Evolutionary conservation across 306 rosid species (phyloP).

Genomic region (Gleditsia sinensis): DNA sequence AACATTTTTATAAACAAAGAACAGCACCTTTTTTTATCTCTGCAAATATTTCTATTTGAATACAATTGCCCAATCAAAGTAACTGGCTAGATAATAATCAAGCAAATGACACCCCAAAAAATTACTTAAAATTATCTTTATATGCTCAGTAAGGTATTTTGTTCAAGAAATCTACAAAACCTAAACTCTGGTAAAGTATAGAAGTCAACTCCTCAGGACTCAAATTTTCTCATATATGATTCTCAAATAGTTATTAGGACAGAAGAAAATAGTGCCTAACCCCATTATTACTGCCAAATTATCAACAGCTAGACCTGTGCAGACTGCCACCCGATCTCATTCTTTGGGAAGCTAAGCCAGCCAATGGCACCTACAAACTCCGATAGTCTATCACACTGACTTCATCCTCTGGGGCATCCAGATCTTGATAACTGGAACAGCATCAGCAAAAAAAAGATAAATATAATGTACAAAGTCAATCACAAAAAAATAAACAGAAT

Average conservation of each 20-base stretch:
- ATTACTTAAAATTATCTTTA: neutral
- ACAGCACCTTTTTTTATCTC: neutral
- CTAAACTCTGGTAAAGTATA: neutral
- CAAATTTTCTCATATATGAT: neutral
- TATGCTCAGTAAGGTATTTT: neutral
- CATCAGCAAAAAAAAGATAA: slow-evolving; percentile 23
- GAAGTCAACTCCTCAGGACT: slow-evolving; percentile 20
- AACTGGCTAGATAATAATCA: neutral
- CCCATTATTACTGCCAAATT: slow-evolving; percentile 24
- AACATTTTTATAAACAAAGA: neutral
- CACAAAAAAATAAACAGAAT: neutral
- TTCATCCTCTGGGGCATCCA: slow-evolving; percentile 96
- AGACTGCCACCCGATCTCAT: slow-evolving; percentile 11
- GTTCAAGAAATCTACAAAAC: slow-evolving; percentile 23
- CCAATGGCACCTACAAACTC: slow-evolving; percentile 62
- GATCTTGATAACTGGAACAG: slow-evolving; percentile 87
- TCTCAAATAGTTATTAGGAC: slow-evolving; percentile 3
- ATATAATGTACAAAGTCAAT: slow-evolving; percentile 17
- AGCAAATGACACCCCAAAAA: neutral
- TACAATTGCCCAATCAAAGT: neutral
- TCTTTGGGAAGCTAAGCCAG: slow-evolving; percentile 11
- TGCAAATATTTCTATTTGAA: neutral
- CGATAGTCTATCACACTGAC: slow-evolving; percentile 97
- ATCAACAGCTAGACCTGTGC: slow-evolving; percentile 6
- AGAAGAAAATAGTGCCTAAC: slow-evolving; percentile 24